Evolutionary conservation across 2,329 filamentous ascomycete species (phyloP), one percentile per base, ranked within the genome.

Genomic region (Cercospora zeae-maydis): DNA sequence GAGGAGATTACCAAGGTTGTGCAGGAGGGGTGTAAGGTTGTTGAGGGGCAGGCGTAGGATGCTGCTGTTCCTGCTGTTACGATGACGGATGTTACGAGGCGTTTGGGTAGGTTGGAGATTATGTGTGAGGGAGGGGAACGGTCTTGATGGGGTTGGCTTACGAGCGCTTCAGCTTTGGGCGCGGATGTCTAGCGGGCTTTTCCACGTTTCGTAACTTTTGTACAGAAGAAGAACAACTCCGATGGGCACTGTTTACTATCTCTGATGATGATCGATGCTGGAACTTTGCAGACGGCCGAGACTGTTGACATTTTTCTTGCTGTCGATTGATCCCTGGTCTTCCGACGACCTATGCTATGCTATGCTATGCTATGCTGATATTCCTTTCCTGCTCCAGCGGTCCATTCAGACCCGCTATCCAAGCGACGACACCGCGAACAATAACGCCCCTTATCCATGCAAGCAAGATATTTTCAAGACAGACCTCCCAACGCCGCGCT

Each of bases 1-100:
- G 91, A 96, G 73, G 91, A 96, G 51, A 96, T 96, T 62, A 83
- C 84, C 63, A 95, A 92, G 80, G 75, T 88, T 63, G 83, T 96
- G 16, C 79, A 84, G 0, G 90, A 90, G 65, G 91, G 91, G 0
- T 95, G 92, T 79, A 82, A 80, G 70, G 75, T 81, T 62, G 78
- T 82, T 7, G 79, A 81, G 67, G 62, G 62, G 3, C 30, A 58
- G 24, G 61, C 61, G 21, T 59, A 51, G 39, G 13, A 34, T 45
- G 54, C 39, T 45, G 16, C 6, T 45, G 39, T n/a, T 45, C 5
- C 10, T 45, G n/a, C n/a, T 45, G 39, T 9, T 45, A 19, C 6
- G 7, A 36, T 4, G 13, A 59, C 52, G 57, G 31, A 59, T 52
- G 30, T 30, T 4, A 59, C 10, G 42, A 51, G 57, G 42, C 57